Base-by-base conservation (phyloP, 108 stramenopile species). In the Mayamaea pseudoterrestris region DNA sequence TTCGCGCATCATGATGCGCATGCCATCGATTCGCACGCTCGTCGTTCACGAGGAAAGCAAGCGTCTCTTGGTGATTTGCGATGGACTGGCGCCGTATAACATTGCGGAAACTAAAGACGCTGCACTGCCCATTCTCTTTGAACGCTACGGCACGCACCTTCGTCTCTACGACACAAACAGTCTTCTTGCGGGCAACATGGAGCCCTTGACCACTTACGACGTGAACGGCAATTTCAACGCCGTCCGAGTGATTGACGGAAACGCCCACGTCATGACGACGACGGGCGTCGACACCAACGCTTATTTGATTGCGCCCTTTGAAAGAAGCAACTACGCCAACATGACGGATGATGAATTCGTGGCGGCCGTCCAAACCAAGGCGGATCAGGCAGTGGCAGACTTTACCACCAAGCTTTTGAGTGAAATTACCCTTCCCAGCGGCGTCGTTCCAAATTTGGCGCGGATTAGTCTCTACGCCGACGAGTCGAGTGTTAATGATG, bases 311-410 rank as follows among this genome's bases (percentile, higher is more conserved):
- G 52, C 35, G 17, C 69, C 59, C 9, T 35, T 61, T 8, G 44
- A 47, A 23, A 61, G 63, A 12, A 61, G 44, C 48, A 45, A 50
- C 18, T 36, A 36, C 27, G 27, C 28, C 17, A 55, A 41, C 5
- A 9, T 65, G 39, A 40, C 36, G 21, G 55, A 58, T 31, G 62
- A 55, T 13, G 66, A 55, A 20, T 73, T 67, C 48, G 40, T 55
- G 17, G 57, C 20, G 9, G 9, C 13, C 3, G 60, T 46, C 14
- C 21, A 14, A 22, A 13, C 22, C 12, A 41, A 36, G 27, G 71
- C 58, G 0, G 58, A 63, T 0, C 34, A 44, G 9, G 49, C 57
- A 17, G 57, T 73, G 40, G 41, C 66, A 1, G 17, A 22, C 7
- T 67, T 73, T 30, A 58, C 56, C 12, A 12, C 30, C 16, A 6